Evolutionary conservation across 2,329 filamentous ascomycete genomes (phyloP), one percentile per base, ranked within the genome.

Genomic region (Sporothrix variecibatus): DNA sequence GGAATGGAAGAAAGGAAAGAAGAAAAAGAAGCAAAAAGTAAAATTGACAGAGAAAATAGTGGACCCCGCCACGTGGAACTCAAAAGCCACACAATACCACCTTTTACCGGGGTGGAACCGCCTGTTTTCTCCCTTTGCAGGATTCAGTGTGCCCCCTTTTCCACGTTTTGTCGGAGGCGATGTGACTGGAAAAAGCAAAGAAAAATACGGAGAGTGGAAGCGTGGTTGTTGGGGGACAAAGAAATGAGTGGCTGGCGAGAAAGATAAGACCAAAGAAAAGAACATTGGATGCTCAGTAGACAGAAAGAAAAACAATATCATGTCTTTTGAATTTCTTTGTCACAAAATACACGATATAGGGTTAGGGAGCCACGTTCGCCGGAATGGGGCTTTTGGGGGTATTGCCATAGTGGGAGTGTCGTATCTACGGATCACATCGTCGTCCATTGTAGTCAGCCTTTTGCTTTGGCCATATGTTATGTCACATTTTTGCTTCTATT

Each of bases 61-160:
- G 67, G 67, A 38, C 17, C 20, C 46, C n/a, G 67, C 67, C 67
- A 69, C 67, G 67, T 69, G 67, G 67, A 69, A 69, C 20, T 40
- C 46, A 69, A 69, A 56, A 28, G 65, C 65, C 17, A 53, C 20
- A 56, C 28, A 53, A 69, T 53, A 69, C 46, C 28, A 51, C 38
- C 43, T 49, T 64, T 20, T 46, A 46, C 62, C 38, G 17, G 43
- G 65, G 40, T 67, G 62, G 62, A 64, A 67, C 62, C 38, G n/a
- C 23, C n/a, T 46, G 38, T 49, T 67, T 23, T 40, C 17, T 23
- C 12, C 34, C 28, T 60, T 20, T 28, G 26, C 23, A 31, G 26
- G 11, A 31, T 60, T 34, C 15, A 60, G 11, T 64, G 31, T 38
- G 58, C 58, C 60, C 58, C 60, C 60, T 43, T 64, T 64, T 64